Evolutionary conservation across 2,329 filamentous ascomycete species (phyloP).

Genomic region (Cylindrodendrum hubeiense): DNA sequence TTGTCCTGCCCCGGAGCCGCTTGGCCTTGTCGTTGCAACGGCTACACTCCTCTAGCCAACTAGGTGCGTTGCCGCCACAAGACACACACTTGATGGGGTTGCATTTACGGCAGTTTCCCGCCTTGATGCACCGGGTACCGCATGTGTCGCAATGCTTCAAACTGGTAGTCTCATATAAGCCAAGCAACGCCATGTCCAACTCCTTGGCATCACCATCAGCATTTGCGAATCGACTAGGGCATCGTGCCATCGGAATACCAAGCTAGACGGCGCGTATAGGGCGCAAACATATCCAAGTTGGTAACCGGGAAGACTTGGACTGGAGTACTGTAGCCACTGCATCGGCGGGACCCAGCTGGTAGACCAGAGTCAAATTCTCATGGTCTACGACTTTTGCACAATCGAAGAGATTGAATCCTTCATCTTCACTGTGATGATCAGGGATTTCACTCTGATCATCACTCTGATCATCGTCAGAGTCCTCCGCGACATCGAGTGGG

Average conservation of each 20-base stretch:
- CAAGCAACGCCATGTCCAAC: too few species aligned
- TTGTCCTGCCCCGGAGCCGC: neutral
- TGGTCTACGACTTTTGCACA: conserved; percentile 1
- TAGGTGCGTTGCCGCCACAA: neutral
- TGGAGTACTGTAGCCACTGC: neutral
- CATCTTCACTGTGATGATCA: conserved; percentile 1
- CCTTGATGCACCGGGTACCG: neutral
- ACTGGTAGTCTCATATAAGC: neutral
- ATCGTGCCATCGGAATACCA: too few species aligned
- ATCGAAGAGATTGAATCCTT: conserved; percentile 4
- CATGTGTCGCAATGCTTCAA: neutral
- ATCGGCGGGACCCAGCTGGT: neutral
- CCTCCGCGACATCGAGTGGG: too few species aligned
- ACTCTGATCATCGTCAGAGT: conserved; percentile 2
- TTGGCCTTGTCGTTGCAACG: neutral
- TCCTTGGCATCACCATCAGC: too few species aligned
- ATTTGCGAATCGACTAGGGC: too few species aligned
- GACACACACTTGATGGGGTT: neutral
- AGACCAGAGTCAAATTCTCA: conserved; percentile 1
- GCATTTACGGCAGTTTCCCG: neutral
- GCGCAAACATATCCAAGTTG: too few species aligned
- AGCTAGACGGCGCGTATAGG: too few species aligned
- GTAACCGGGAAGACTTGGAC: too few species aligned
- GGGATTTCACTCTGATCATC: neutral
- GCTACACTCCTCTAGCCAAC: neutral